phyloP scores from a whole-genome alignment of 305 asterid species.

The Solanum chacoense region DNA sequence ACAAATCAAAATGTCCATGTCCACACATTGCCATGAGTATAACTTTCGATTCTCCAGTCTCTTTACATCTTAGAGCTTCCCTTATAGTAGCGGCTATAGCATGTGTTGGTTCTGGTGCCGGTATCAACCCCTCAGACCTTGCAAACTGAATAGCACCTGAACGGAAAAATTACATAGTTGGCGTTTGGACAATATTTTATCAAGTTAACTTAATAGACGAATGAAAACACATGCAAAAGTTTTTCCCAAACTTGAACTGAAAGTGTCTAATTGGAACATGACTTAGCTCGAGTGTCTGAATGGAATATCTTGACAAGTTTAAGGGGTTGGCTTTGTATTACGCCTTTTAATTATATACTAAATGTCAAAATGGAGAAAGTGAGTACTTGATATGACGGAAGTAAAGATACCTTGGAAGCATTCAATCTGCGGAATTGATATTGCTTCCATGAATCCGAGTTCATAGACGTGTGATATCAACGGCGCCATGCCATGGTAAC shows the following conservation, averaged over 20 bases:
- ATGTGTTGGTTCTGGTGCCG: constrained; percentile 92
- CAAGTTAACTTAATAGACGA: background rate
- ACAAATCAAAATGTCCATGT: constrained; percentile 91
- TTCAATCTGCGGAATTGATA: constrained; percentile 78
- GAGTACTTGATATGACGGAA: background rate
- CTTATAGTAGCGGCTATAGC: constrained; percentile 86
- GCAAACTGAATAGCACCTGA: constrained; percentile 86
- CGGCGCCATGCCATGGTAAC: constrained; percentile 98
- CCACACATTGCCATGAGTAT: constrained; percentile 96
- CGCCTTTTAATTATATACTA: background rate
- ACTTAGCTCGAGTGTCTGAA: background rate
- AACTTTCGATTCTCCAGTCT: constrained; percentile 79
- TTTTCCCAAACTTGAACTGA: background rate
- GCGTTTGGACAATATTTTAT: background rate
- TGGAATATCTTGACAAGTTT: background rate
- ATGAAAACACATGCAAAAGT: background rate
- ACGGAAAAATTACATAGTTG: background rate
- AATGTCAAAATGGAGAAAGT: background rate
- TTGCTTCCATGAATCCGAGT: constrained; percentile 65
- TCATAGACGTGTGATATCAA: constrained; percentile 80
- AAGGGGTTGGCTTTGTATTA: background rate
- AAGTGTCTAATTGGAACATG: background rate
- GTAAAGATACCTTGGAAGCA: constrained; percentile 59
- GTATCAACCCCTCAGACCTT: constrained; percentile 80
- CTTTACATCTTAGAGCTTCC: constrained; percentile 78